These are phyloP conservation scores for Marasmius tenuissimus DNA, from an alignment of 1,284 basidiomycete genomes.

Conservation along the genomic window DNA sequence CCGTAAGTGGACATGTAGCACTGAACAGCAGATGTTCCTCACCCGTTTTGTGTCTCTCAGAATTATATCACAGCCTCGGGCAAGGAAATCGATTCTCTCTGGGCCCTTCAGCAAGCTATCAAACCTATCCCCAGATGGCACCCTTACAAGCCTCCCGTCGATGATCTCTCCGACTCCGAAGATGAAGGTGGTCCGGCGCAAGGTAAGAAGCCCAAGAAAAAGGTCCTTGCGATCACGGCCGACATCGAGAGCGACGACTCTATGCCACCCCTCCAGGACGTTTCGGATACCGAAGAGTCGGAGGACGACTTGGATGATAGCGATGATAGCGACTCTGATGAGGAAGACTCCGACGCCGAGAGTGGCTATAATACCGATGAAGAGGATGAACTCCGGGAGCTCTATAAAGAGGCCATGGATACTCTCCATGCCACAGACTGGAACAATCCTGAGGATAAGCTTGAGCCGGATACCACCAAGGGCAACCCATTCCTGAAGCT, in stretches of 20 bases:
- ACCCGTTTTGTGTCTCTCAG: conserved; percentile 32
- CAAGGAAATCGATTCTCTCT: conserved; percentile 57
- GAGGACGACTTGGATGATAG: conserved; percentile 41
- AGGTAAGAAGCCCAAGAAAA: conserved; percentile 34
- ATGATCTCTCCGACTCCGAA: conserved; percentile 22
- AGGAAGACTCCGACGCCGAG: conserved; percentile 30
- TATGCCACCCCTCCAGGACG: conserved; percentile 21
- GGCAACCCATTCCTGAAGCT: conserved; percentile 75
- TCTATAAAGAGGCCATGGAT: conserved; percentile 72
- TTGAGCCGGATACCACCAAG: conserved; percentile 38
- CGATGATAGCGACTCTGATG: conserved; percentile 29
- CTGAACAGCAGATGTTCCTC: background rate
- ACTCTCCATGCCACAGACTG: conserved; percentile 58
- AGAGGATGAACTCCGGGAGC: conserved; percentile 61
- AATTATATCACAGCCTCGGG: conserved; percentile 57
- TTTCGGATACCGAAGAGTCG: conserved; percentile 28
- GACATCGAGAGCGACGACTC: conserved; percentile 35
- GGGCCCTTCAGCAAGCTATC: conserved; percentile 58
- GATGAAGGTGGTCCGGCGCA: conserved; percentile 30
- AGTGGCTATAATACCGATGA: conserved; percentile 65
- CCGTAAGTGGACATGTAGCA: conserved; percentile 38
- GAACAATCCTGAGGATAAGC: conserved; percentile 42
- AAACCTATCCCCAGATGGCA: conserved; percentile 61
- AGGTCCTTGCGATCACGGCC: conserved; percentile 48
- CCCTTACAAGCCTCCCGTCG: conserved; percentile 35